Percentiles rank a stretch among this genome's conserved stretches.
Evolutionary conservation across 805 yeast species (phyloP).

Genomic region (Groenewaldozyma tartarivorans): DNA sequence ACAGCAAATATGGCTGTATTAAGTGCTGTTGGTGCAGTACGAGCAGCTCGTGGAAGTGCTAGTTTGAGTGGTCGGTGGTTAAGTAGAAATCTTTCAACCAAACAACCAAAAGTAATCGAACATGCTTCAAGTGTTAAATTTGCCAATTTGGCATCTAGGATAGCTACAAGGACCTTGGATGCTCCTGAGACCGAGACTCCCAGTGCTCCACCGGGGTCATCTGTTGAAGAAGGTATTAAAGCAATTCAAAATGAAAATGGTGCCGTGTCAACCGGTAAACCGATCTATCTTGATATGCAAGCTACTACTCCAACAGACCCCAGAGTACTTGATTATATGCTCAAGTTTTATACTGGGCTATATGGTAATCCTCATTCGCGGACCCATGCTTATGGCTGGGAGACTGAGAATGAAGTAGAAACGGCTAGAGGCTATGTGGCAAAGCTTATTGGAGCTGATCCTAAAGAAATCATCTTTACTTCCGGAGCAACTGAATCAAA

Average conservation of each 20-base stretch:
- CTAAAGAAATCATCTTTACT: constrained; percentile 93
- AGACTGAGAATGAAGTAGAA: constrained; percentile 87
- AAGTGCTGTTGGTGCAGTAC: too few relatives aligned
- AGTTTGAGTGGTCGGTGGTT: background rate
- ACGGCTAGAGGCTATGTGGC: constrained; percentile 78
- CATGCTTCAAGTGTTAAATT: constrained; percentile 7
- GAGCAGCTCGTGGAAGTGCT: background rate
- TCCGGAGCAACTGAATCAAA: constrained; percentile 98
- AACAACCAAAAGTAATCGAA: constrained; percentile 4
- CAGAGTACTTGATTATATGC: constrained; percentile 53
- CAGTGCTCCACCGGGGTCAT: constrained; percentile 16
- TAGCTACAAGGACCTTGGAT: constrained; percentile 9
- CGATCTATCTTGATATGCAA: constrained; percentile 94
- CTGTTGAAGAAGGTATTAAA: constrained; percentile 15
- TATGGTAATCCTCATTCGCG: constrained; percentile 98
- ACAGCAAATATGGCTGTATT: too few relatives aligned
- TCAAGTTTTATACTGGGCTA: constrained; percentile 55
- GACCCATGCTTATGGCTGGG: constrained; percentile 98
- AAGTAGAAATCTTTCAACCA: too few relatives aligned
- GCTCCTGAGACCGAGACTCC: constrained; percentile 11
- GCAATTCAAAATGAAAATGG: constrained; percentile 12
- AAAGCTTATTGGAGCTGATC: constrained; percentile 77
- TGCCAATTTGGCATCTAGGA: constrained; percentile 13
- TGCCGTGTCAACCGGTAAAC: constrained; percentile 36
- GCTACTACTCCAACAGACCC: constrained; percentile 99